Conservation (phyloP, 139 green algal species). For the Penium margaritaceum region DNA sequence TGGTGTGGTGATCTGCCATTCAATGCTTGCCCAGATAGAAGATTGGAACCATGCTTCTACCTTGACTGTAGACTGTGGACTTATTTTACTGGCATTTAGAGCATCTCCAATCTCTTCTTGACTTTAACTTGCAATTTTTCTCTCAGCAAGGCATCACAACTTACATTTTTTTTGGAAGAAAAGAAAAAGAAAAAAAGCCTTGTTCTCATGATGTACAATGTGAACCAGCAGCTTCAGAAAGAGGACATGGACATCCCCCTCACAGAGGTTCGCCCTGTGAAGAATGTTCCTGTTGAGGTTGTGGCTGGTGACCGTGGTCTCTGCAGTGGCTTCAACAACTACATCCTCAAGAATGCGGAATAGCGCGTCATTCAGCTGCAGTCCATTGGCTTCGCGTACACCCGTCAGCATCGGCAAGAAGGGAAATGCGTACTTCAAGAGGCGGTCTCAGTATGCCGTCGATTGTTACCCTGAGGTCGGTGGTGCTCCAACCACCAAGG, state of each 20-base stretch:
- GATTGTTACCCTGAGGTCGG: constrained; percentile 70
- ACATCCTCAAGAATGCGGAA: constrained; percentile 86
- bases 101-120: too few relatives aligned
- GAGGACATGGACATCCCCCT: constrained; percentile 96
- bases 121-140: too few relatives aligned
- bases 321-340: constrained; percentile 98
- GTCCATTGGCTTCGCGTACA: constrained; percentile 69
- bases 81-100: too few relatives aligned
- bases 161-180: too few relatives aligned
- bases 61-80: too few relatives aligned
- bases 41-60: too few relatives aligned
- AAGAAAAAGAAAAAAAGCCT: too few relatives aligned
- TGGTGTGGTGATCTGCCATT: too few relatives aligned
- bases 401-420: constrained; percentile 85
- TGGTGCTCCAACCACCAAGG: constrained; percentile 81
- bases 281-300: constrained; percentile 78
- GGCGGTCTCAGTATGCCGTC: constrained; percentile 44
- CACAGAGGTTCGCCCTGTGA: constrained; percentile 79
- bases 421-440: constrained; percentile 80
- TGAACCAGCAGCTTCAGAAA: constrained; percentile 85
- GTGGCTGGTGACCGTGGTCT: constrained; percentile 93
- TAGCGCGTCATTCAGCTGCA: constrained; percentile 70
- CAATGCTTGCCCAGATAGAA: too few relatives aligned
- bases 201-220: constrained; percentile 96
- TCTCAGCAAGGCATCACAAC: too few relatives aligned